Evolutionary conservation across 179 eudicot species (phyloP), one percentile per base, ranked within the genome.

Genomic region (Pouteria campechiana): DNA sequence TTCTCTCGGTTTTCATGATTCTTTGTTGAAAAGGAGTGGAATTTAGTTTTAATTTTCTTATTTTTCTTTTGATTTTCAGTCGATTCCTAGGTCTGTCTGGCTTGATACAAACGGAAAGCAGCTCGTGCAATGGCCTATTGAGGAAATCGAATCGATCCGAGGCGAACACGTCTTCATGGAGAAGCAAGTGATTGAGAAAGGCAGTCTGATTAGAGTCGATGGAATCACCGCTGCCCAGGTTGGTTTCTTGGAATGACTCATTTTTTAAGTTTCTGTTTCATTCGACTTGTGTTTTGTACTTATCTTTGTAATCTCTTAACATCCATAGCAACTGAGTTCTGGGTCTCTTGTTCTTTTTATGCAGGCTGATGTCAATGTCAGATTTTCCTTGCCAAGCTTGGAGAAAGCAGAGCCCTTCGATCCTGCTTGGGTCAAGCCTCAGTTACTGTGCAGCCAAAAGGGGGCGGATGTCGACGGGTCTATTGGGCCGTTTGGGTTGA

Each of bases 401-500:
- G 36, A 54, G 1, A 60, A 66, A 5, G 76, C 67, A 10, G 87
- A 81, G 30, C 44, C 41, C 27, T 25, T 67, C 50, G 60, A 74
- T 10, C 37, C 69, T 2, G 65, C 43, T 44, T 65, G 75, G 82
- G 61, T 59, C 8, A 46, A 74, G 52, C 73, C 90, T 19, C 76
- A 74, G 42, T 6, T 49, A 13, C 35, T 81, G 2, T 81, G 82
- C 30, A 66, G 74, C 52, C 52, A 16, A 45, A 80, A 67, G 48
- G 81, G 72, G 4, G 55, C 85, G n/a, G 50, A 55, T 0, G 64
- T 45, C 25, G 29, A 60, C 57, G 88, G 92, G 31, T 72, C 60
- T 17, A n/a, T 83, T 4, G 94, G 85, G 24, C 79, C 84, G n/a
- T 79, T 83, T 43, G 89, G 94, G 14, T 18, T 79, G 7, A 27